Base-by-base conservation (phyloP, 1,284 basidiomycete genomes). In the Pseudozyma hubeiensis region DNA sequence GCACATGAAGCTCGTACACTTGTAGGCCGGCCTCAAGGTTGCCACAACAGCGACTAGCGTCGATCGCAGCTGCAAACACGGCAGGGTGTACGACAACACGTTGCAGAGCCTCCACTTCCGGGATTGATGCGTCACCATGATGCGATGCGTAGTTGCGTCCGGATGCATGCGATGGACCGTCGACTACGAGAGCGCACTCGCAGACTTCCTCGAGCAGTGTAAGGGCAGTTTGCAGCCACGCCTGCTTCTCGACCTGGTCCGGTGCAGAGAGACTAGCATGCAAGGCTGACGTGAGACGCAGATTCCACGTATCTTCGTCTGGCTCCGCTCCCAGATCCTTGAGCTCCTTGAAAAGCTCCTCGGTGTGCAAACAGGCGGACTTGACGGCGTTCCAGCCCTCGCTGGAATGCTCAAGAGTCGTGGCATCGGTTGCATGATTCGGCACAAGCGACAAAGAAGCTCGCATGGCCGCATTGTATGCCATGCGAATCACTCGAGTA, bases 381-480 rank as follows among this genome's bases (percentile, higher is more conserved):
- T 49, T 39, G 39, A 52, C 24, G 3, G 33, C 33, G 3, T 40
- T 8, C 54, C 45, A 41, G 4, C 7, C 40, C 3, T 34, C 6
- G 2, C 29, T 13, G 14, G 33, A 13, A 7, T 45, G 24, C 14
- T 54, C 47, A 7, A 34, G 24, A 4, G 24, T 16, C 17, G 37
- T 35, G 35, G 29, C 13, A 6, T n/a, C 29, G n/a, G n/a, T 16
- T 16, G 40, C 2, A 4, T 31, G 33, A 33, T 16, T 16, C 6
- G 33, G 45, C 33, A 50, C 14, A 1, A 33, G 31, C 0, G 49
- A 30, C 9, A 66, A 35, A 0, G 44, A 50, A n/a, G 50, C 50
- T 19, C 56, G 47, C 60, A 75, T 70, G 33, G 46, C 44, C 14
- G 67, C 72, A 44, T 75, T 75, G 64, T 75, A 75, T 3, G 72